These are phyloP conservation scores for Geotrichum siamense DNA, from an alignment of 1,139 yeast species.

Conservation along the genomic window DNA sequence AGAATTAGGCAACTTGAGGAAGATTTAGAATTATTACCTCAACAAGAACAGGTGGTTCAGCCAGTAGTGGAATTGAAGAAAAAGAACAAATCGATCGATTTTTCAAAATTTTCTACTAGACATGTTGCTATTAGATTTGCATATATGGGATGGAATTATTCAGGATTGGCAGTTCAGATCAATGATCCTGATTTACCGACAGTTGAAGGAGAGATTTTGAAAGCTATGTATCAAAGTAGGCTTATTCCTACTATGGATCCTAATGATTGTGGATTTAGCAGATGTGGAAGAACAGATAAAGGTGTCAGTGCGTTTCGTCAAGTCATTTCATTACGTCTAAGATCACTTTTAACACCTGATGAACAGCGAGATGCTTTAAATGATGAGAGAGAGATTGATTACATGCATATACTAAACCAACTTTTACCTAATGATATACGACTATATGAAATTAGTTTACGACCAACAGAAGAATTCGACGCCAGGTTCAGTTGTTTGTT, in stretches of 20 bases:
- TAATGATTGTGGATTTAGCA: constrained; percentile 59
- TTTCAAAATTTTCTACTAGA: constrained; percentile 57
- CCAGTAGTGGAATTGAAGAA: constrained; percentile 11
- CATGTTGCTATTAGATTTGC: constrained; percentile 66
- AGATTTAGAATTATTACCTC: not conserved
- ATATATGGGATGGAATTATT: constrained; percentile 60
- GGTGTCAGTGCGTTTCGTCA: constrained; percentile 98
- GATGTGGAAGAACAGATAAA: constrained; percentile 95
- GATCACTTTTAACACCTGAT: constrained; percentile 54
- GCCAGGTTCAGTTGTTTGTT: constrained; percentile 84
- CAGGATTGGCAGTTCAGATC: constrained; percentile 75
- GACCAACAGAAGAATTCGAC: constrained; percentile 79
- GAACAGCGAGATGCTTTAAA: constrained; percentile 52
- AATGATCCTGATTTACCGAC: constrained; percentile 72
- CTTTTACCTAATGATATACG: constrained; percentile 74
- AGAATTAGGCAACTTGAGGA: constrained; percentile 46
- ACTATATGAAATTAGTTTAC: constrained; percentile 69
- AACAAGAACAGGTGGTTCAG: constrained; percentile 1
- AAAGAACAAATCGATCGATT: constrained; percentile 52
- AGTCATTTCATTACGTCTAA: constrained; percentile 70
- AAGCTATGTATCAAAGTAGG: constrained; percentile 61
- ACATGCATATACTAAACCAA: constrained; percentile 66
- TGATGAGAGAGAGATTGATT: constrained; percentile 68
- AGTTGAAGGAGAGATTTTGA: constrained; percentile 68
- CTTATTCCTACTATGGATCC: constrained; percentile 57